These are phyloP conservation scores for Rhododendron ferrugineum DNA, from an alignment of 148 eudicot species.

Conservation along the genomic window DNA sequence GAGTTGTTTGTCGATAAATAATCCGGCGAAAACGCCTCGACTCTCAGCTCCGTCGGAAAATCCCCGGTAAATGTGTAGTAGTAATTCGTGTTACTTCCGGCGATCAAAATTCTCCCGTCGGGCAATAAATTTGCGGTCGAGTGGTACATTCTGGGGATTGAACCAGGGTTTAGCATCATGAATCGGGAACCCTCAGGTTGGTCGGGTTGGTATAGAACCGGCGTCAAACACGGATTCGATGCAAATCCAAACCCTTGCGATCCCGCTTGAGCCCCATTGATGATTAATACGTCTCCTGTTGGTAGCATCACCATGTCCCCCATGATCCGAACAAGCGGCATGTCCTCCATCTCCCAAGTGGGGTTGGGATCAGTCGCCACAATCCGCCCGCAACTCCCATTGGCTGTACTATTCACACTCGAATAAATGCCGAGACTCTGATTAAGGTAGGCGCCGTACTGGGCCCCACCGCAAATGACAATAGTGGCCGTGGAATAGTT, in stretches of 20 bases:
- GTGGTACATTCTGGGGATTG: constrained; percentile 81
- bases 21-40: constrained; percentile 84
- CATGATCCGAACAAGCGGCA: constrained; percentile 83
- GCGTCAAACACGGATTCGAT: constrained; percentile 55
- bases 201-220: constrained; percentile 66
- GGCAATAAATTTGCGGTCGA: constrained; percentile 90
- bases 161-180: constrained; percentile 60
- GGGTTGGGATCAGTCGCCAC: constrained; percentile 52
- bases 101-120: constrained; percentile 71
- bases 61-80: constrained; percentile 41
- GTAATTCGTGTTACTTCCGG: constrained; percentile 91
- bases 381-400: constrained; percentile 85
- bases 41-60: constrained; percentile 69
- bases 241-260: constrained; percentile 76
- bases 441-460: constrained; percentile 58
- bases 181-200: constrained; percentile 71
- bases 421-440: constrained; percentile 17
- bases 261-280: constrained; percentile 87
- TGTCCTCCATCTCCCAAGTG: constrained; percentile 82
- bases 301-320: constrained; percentile 96
- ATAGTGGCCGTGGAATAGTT: constrained; percentile 59
- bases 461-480: constrained; percentile 88
- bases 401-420: constrained; percentile 39
- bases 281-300: constrained; percentile 61
- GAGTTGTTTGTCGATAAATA: constrained; percentile 47